These are phyloP conservation scores for Ascochyta clinopodiicola DNA, from an alignment of 2,329 filamentous ascomycete genomes.

Conservation along the genomic window DNA sequence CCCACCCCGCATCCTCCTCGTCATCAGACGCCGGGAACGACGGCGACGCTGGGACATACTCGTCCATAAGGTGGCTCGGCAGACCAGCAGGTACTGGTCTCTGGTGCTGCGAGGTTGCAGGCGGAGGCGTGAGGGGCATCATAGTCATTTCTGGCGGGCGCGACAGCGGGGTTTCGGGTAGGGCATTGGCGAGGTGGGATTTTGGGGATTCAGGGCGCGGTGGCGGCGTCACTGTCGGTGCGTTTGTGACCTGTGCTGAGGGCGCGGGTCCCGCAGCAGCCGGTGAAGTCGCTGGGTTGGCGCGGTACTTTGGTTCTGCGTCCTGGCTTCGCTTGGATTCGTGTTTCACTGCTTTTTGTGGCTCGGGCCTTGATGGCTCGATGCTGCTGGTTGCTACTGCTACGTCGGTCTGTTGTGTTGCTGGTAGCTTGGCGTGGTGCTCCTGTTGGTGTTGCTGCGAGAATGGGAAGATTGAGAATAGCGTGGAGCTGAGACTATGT, in stretches of 20 bases:
- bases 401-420: constrained; percentile 27
- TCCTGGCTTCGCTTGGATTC: background rate
- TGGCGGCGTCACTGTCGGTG: constrained; percentile 12
- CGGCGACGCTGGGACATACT: constrained; percentile 40
- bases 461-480: constrained; percentile 47
- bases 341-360: background rate
- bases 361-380: background rate
- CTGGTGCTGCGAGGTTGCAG: constrained; percentile 14
- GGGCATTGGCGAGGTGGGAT: background rate
- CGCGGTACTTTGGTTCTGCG: background rate
- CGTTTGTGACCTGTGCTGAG: background rate
- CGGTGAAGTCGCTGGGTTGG: background rate
- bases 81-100: constrained; percentile 31
- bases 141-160: constrained; percentile 40
- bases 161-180: constrained; percentile 19
- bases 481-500: constrained; percentile 42
- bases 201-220: constrained; percentile 7
- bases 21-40: constrained; percentile 26
- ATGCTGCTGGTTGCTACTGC: background rate
- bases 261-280: background rate
- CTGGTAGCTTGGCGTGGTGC: constrained; percentile 37
- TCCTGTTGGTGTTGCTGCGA: constrained; percentile 42
- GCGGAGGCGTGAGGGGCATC: constrained; percentile 41
- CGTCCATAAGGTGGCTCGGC: constrained; percentile 45
- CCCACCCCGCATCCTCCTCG: constrained; percentile 45